Percentiles rank a stretch among this genome's conserved stretches.
phyloP scores from a whole-genome alignment of 1,284 basidiomycete genomes.

The Pholiota adiposa region DNA sequence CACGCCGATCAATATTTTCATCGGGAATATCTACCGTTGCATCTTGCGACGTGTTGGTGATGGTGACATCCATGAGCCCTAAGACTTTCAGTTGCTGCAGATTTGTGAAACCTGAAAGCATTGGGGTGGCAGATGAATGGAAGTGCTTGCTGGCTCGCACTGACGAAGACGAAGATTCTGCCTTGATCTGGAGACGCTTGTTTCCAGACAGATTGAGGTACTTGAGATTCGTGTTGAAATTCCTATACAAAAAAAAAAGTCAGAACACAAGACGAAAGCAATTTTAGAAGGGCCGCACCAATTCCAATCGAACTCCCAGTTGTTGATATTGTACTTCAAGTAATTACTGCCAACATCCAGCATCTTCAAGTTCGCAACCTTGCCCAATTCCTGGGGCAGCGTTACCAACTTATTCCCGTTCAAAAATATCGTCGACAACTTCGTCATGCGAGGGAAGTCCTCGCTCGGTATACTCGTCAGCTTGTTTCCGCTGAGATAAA shows the following conservation, averaged over 20 bases:
- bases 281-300: slow-evolving; percentile 72
- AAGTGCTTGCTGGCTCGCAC: slow-evolving; percentile 24
- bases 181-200: slow-evolving; percentile 52
- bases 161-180: slow-evolving; percentile 9
- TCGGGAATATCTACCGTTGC: slow-evolving; percentile 72
- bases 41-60: slow-evolving; percentile 63
- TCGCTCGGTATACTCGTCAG: slow-evolving; percentile 90
- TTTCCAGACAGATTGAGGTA: slow-evolving; percentile 75
- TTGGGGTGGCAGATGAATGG: slow-evolving; percentile 32
- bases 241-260: slow-evolving; percentile 57
- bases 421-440: slow-evolving; percentile 79
- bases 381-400: slow-evolving; percentile 88
- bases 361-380: slow-evolving; percentile 79
- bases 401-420: slow-evolving; percentile 97
- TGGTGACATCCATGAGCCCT: slow-evolving; percentile 98
- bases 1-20: slow-evolving; percentile 89
- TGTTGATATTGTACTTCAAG: slow-evolving; percentile 98
- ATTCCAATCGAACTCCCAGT: slow-evolving; percentile 99
- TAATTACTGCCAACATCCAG: slow-evolving; percentile 96
- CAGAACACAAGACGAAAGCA: not conserved
- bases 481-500: slow-evolving; percentile 95
- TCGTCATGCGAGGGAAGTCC: slow-evolving; percentile 74
- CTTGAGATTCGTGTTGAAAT: slow-evolving; percentile 92
- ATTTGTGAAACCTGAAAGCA: slow-evolving; percentile 87
- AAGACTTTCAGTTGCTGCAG: slow-evolving; percentile 85